Percentiles rank a stretch among this genome's conserved stretches.
Conservation (phyloP, 768 basidiomycete species). For the Clitopilus passeckerianus region DNA sequence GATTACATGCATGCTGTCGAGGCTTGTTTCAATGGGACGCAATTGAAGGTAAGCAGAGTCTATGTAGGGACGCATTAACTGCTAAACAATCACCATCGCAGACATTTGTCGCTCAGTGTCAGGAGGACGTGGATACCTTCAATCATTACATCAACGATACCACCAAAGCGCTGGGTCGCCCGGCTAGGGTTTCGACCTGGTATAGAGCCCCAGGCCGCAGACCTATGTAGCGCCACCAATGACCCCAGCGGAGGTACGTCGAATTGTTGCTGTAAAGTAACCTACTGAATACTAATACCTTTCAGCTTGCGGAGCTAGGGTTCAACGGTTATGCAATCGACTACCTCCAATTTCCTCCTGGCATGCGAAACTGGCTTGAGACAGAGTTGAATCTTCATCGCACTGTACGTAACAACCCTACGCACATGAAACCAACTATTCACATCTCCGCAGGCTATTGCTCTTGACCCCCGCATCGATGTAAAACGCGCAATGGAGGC, state of each 20-base stretch:
- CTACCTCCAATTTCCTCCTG: constrained; percentile 70
- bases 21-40: constrained; percentile 51
- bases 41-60: constrained; percentile 52
- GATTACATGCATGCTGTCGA: constrained; percentile 69
- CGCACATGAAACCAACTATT: neutral
- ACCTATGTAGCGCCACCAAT: constrained; percentile 47
- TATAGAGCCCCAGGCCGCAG: constrained; percentile 43
- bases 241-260: constrained; percentile 51
- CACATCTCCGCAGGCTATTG: constrained; percentile 48
- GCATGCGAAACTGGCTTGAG: constrained; percentile 68
- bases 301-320: constrained; percentile 55
- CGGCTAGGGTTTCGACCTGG: constrained; percentile 62
- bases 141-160: constrained; percentile 66
- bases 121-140: constrained; percentile 74
- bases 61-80: no score
- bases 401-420: constrained; percentile 45
- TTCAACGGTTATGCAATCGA: constrained; percentile 87
- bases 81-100: constrained; percentile 19
- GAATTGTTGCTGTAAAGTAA: neutral
- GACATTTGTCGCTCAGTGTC: constrained; percentile 84
- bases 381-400: constrained; percentile 63
- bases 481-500: constrained; percentile 53
- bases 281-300: neutral
- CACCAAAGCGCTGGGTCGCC: constrained; percentile 41
- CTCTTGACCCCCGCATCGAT: constrained; percentile 46